Percentiles rank a stretch among this genome's conserved stretches.
Evolutionary conservation across 345 rosid genomes (phyloP).

Genomic region (Eucalyptus melliodora): DNA sequence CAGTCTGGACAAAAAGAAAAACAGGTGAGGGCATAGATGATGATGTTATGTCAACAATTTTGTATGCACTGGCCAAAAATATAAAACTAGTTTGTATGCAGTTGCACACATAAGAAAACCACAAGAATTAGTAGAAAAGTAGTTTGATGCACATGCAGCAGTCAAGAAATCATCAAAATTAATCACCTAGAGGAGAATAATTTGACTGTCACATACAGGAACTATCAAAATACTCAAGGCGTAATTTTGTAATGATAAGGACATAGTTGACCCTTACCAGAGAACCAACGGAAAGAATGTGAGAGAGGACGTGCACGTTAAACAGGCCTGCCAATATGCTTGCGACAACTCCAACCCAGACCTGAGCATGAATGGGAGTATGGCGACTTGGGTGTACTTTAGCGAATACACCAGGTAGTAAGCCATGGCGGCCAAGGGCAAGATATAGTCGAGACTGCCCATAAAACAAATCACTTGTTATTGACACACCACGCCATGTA

Average conservation of each 20-base stretch:
- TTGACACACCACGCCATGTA: not conserved
- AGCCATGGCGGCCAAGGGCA: constrained; percentile 94
- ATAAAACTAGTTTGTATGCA: not conserved
- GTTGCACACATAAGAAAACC: not conserved
- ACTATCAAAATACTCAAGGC: not conserved
- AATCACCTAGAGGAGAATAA: not conserved
- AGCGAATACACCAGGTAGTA: constrained; percentile 82
- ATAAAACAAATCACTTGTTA: not conserved
- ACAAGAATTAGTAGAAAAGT: not conserved
- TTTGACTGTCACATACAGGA: not conserved
- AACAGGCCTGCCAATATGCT: constrained; percentile 65
- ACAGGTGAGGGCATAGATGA: not conserved
- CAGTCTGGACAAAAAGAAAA: constrained; percentile 45
- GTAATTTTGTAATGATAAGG: not conserved
- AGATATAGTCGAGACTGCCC: constrained; percentile 85
- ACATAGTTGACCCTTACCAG: constrained; percentile 39
- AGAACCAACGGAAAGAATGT: constrained; percentile 93
- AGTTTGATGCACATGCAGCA: not conserved
- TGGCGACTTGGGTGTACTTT: constrained; percentile 68
- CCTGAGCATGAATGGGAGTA: constrained; percentile 87
- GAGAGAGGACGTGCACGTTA: constrained; percentile 72
- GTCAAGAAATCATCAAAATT: not conserved
- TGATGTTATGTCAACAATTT: not conserved
- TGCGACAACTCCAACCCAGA: constrained; percentile 93
- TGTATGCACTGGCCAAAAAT: not conserved